These are phyloP conservation scores for Crepidotus sp. DNA, from an alignment of 1,284 basidiomycete genomes.

Conservation along the genomic window DNA sequence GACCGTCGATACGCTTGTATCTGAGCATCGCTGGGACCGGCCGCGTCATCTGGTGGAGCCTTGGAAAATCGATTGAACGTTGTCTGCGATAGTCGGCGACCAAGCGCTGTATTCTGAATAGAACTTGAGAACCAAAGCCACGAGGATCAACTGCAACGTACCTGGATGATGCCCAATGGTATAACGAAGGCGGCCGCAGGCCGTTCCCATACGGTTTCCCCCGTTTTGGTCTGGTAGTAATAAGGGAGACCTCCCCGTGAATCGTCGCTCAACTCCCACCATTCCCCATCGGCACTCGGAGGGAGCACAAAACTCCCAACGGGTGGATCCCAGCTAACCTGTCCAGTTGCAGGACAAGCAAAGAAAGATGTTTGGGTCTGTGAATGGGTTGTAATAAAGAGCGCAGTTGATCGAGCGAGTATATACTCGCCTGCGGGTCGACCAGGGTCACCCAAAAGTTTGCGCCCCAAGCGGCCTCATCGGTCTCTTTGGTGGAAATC, in stretches of 20 bases:
- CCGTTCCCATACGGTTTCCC: slow-evolving; percentile 83
- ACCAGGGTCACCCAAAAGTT: slow-evolving; percentile 81
- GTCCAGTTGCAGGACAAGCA: slow-evolving; percentile 85
- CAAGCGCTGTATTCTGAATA: slow-evolving; percentile 61
- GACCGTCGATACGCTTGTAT: slow-evolving; percentile 28
- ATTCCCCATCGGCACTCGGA: slow-evolving; percentile 78
- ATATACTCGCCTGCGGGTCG: slow-evolving; percentile 70
- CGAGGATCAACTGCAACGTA: slow-evolving; percentile 23
- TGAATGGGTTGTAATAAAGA: slow-evolving; percentile 8
- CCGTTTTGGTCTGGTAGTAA: slow-evolving; percentile 87
- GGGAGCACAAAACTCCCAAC: slow-evolving; percentile 48
- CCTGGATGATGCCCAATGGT: slow-evolving; percentile 81
- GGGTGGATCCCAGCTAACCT: slow-evolving; percentile 89
- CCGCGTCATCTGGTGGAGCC: slow-evolving; percentile 11
- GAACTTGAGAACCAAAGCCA: slow-evolving; percentile 3
- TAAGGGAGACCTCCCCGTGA: slow-evolving; percentile 65
- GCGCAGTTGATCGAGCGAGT: slow-evolving; percentile 11
- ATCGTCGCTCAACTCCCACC: slow-evolving; percentile 90
- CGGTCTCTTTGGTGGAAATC: slow-evolving; percentile 24
- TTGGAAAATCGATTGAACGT: slow-evolving; percentile 31
- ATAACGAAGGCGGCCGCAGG: slow-evolving; percentile 77
- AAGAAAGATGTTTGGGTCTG: slow-evolving; percentile 81
- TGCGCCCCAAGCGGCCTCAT: slow-evolving; percentile 60
- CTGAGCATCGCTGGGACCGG: slow-evolving; percentile 4
- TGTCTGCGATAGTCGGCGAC: slow-evolving; percentile 52